phyloP scores from a whole-genome alignment of 805 yeast genomes.

The Wickerhamiella occidentalis region DNA sequence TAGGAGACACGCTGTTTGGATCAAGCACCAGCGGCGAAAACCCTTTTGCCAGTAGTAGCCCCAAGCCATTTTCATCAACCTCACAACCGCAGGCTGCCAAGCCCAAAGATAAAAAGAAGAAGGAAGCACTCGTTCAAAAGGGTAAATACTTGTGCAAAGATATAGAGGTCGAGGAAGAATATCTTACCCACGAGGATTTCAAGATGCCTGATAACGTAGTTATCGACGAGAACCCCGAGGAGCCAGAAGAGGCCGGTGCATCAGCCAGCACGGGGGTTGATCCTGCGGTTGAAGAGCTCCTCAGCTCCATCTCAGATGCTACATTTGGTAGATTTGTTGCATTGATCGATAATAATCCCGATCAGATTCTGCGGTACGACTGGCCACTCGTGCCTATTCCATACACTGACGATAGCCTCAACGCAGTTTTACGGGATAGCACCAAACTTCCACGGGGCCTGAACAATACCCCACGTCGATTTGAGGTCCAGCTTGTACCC shows the following conservation, averaged over 20 bases:
- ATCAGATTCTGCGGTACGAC: conserved; percentile 78
- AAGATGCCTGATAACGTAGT: conserved; percentile 35
- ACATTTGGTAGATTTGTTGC: conserved; percentile 69
- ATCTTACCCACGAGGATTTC: conserved; percentile 34
- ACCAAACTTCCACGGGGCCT: conserved; percentile 49
- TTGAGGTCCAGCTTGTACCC: conserved; percentile 92
- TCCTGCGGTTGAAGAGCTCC: conserved; percentile 14
- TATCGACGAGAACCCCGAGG: conserved; percentile 31
- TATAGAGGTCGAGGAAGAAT: conserved; percentile 63
- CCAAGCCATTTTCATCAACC: background rate
- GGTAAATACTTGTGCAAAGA: conserved; percentile 55
- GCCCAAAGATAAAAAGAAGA: conserved; percentile 9
- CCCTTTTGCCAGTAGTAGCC: background rate
- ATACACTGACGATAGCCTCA: conserved; percentile 51
- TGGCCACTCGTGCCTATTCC: conserved; percentile 66
- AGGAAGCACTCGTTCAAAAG: conserved; percentile 18
- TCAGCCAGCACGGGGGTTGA: conserved; percentile 9
- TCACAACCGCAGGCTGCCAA: background rate
- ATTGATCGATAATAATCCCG: conserved; percentile 66
- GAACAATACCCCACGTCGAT: conserved; percentile 39
- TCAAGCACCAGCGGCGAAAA: conserved; percentile 9
- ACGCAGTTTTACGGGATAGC: conserved; percentile 34
- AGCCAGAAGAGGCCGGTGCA: conserved; percentile 32
- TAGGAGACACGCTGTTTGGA: conserved; percentile 18
- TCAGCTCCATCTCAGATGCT: conserved; percentile 42